phyloP scores from a whole-genome alignment of 345 rosid genomes.

The Acer yangbiense region DNA sequence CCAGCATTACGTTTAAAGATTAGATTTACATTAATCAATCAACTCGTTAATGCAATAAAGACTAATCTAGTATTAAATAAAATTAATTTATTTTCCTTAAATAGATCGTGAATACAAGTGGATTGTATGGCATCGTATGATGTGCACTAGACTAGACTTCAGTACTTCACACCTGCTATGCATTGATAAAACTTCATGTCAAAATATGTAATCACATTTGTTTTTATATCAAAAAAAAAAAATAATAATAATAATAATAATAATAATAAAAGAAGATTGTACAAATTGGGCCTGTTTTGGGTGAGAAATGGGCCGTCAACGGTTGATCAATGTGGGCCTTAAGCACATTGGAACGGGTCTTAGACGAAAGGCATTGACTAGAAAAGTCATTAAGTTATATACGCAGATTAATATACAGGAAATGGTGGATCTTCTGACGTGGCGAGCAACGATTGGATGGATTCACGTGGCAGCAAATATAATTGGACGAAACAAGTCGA shows the following conservation, averaged over 20 bases:
- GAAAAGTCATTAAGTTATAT: neutral
- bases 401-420: neutral
- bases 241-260: no score
- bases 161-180: no score
- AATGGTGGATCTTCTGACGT: slow-evolving; percentile 23
- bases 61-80: neutral
- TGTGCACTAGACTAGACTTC: no score
- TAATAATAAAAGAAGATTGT: neutral
- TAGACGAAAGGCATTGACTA: neutral
- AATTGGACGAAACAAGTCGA: slow-evolving; percentile 44
- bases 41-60: neutral
- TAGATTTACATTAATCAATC: no score
- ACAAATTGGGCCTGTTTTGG: neutral
- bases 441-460: slow-evolving; percentile 20
- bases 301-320: neutral
- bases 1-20: no score
- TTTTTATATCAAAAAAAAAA: no score
- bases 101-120: no score
- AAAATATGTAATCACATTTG: no score
- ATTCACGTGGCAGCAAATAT: slow-evolving; percentile 31
- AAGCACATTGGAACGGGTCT: neutral
- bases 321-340: neutral
- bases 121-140: no score
- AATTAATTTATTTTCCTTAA: no score
- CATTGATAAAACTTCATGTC: no score